Evolutionary conservation across 2,329 filamentous ascomycete genomes (phyloP), one percentile per base, ranked within the genome.

Genomic region (Neoscytalidium dimidiatum): DNA sequence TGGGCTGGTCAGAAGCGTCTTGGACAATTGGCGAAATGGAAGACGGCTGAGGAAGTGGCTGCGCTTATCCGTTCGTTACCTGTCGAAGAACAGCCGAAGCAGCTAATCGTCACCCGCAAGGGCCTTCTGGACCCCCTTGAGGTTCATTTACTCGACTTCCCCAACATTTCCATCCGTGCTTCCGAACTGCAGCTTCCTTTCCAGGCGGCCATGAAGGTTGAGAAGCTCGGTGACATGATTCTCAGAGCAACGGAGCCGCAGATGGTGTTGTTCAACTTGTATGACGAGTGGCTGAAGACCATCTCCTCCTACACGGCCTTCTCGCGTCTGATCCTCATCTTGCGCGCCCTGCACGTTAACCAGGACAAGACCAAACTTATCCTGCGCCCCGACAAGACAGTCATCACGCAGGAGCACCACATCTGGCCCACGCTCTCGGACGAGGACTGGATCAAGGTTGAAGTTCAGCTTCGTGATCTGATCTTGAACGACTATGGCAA

Each of bases 1-100:
- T 99, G 95, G 95, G 95, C 95, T 60, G 95, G 95, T 63, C 95
- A 99, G 81, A 99, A 99, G 80, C 96, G 95, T 91, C 88, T 99
- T 33, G 96, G 96, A 70, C 95, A 99, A 79, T 82, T 99, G 70
- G 95, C 95, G 52, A 99, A 99, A 77, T 99, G 95, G 95, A 99
- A 99, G 85, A 99, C 95, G 17, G 95, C 95, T 1, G 95, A 99
- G 88, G 95, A 99, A 92, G 96, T 99, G 3, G 95, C 95, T 4
- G 96, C 95, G 21, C 85, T 99, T 48, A 99, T 99, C 75, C 88
- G 95, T 70, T 99, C 95, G 1, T 80, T 99, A 46, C 95, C 95
- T 0, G 93, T 97, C 6, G 95, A 99, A 83, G 96, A 99, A 79
- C 96, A 99, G 77, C 95, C 95, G 41, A 98, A 98, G 81, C 95